Percentiles rank a stretch among this genome's conserved stretches.
phyloP scores from a whole-genome alignment of 2,329 filamentous ascomycete genomes.

The Phaeosphaeria sp. region DNA sequence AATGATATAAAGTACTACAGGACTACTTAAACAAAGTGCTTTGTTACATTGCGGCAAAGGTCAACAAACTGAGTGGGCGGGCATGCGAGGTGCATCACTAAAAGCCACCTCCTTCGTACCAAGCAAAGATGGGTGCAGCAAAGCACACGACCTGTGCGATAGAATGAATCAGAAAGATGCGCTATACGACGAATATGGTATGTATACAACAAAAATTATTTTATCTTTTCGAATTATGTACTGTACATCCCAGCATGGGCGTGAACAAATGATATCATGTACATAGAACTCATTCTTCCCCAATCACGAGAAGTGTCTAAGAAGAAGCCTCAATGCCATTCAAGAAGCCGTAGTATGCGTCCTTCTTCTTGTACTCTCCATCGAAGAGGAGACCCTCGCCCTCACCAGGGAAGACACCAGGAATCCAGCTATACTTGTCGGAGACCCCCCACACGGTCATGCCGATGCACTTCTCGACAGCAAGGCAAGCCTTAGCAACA shows the following conservation, averaged over 20 bases:
- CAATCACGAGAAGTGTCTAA: neutral
- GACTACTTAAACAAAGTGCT: too few relatives aligned
- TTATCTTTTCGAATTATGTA: neutral
- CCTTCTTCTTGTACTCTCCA: conserved; percentile 44
- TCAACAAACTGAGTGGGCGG: too few relatives aligned
- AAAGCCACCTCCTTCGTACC: too few relatives aligned
- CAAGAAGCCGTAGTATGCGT: conserved; percentile 42
- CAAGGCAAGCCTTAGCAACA: conserved; percentile 48
- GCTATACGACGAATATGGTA: neutral
- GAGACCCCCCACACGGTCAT: conserved; percentile 58
- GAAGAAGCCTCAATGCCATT: conserved; percentile 28
- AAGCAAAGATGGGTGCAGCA: too few relatives aligned
- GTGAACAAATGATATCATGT: neutral
- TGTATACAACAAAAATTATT: neutral
- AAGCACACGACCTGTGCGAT: neutral
- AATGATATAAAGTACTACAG: too few relatives aligned
- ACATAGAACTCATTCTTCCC: neutral
- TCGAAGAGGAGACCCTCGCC: conserved; percentile 47
- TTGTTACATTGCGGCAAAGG: too few relatives aligned
- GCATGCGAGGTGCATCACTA: too few relatives aligned
- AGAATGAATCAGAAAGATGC: neutral
- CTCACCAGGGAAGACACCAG: conserved; percentile 45
- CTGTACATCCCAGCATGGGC: neutral
- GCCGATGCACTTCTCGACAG: conserved; percentile 47
- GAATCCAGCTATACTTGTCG: conserved; percentile 52